phyloP scores from a whole-genome alignment of 2,329 filamentous ascomycete genomes.

The Aspergillus niger region DNA sequence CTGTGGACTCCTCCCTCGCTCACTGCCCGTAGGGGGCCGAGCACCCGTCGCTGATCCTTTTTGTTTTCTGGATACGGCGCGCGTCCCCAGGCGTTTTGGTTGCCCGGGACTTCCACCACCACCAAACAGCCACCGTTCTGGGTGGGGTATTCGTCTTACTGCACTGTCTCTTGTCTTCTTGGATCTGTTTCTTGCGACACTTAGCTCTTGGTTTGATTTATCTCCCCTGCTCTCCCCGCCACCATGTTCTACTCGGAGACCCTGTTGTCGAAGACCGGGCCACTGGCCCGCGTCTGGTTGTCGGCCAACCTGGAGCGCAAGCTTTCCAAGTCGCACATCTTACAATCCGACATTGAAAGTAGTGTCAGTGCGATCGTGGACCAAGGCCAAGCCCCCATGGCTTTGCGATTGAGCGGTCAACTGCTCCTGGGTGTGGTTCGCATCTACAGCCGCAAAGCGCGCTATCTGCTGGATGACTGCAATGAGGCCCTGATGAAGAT shows the following conservation, averaged over 20 bases:
- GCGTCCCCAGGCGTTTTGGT: constrained; percentile 32
- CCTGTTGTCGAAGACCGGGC: constrained; percentile 93
- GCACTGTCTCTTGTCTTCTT: constrained; percentile 15
- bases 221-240: constrained; percentile 7
- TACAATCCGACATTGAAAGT: constrained; percentile 91
- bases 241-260: constrained; percentile 97
- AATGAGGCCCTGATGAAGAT: constrained; percentile 98
- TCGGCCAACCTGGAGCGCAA: constrained; percentile 98
- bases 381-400: constrained; percentile 90
- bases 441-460: constrained; percentile 96
- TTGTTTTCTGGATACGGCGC: constrained; percentile 39
- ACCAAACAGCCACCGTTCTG: constrained; percentile 35
- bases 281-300: constrained; percentile 95
- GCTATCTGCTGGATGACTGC: constrained; percentile 94
- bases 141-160: constrained; percentile 29
- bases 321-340: constrained; percentile 91
- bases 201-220: no score
- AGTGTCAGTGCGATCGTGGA: constrained; percentile 95
- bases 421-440: constrained; percentile 91
- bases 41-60: constrained; percentile 21
- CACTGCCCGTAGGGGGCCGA: constrained; percentile 11
- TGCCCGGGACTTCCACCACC: constrained; percentile 25
- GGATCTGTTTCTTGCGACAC: constrained; percentile 24
- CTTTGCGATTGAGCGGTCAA: constrained; percentile 89
- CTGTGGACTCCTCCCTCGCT: constrained; percentile 4